Evolutionary conservation across 768 basidiomycete species (phyloP), one percentile per base, ranked within the genome.

Genomic region (Candolleomyces eurysporus): DNA sequence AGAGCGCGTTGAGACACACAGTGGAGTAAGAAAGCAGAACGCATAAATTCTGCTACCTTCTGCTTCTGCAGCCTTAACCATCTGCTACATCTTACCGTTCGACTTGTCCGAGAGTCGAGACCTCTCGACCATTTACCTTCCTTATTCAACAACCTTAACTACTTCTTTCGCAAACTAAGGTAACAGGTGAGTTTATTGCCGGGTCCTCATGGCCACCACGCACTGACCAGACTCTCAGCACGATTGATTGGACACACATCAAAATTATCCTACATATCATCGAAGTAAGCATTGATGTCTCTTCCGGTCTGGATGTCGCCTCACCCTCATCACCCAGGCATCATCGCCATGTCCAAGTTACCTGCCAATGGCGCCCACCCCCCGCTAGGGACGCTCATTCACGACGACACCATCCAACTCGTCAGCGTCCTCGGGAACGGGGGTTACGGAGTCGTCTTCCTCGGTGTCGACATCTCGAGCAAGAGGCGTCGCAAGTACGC

Each of bases 361-460:
- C 57, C 66, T 14, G 43, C 68, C 22, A 36, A 56, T 17, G 52
- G 71, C 16, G 61, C 66, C 40, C 79, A 80, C 58, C 86, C 86
- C 51, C 76, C 81, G 64, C 76, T 90, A 63, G 95, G 95, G 49
- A 88, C 89, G 64, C 75, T 85, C 71, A 92, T 98, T 79, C 93
- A 96, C 81, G 82, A 85, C 64, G 88, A 87, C 66, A 78, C 85
- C 53, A 85, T 98, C 61, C 84, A 94, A 74, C 88, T 98, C 62
- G 84, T 91, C 67, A 86, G 91, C 68, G 83, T 96, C 64, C 85
- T 98, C 54, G 96, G 96, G 40, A 85, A 91, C 39, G 96, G 96
- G 13, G 96, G 96, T 22, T 98, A 97, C 71, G 96, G 96, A 58
- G 88, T 95, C 67, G 96, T 98, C 11, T 97, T 96, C 73, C 90